These are phyloP conservation scores for Suhomyces bokatorum DNA, from an alignment of 1,139 yeast genomes.

Conservation along the genomic window DNA sequence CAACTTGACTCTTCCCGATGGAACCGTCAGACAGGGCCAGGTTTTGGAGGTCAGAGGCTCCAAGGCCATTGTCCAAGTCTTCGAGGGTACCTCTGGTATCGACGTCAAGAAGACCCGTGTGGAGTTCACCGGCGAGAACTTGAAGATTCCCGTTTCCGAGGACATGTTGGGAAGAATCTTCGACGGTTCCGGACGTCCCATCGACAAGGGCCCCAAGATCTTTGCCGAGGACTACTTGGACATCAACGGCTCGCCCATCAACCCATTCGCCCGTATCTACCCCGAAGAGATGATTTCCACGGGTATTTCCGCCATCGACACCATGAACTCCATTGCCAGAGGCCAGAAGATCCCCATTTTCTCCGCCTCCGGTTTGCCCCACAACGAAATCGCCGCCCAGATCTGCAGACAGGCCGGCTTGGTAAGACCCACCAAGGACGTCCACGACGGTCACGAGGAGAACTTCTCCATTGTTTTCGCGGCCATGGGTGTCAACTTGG, in stretches of 20 bases:
- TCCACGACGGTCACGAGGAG: slow-evolving; percentile 99
- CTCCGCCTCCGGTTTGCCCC: slow-evolving; percentile 99
- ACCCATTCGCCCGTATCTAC: slow-evolving; percentile 96
- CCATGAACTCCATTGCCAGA: slow-evolving; percentile 99
- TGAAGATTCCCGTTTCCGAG: slow-evolving; percentile 93
- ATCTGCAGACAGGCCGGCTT: slow-evolving; percentile 99
- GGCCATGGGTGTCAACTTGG: slow-evolving; percentile 95
- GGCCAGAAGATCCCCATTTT: slow-evolving; percentile 99
- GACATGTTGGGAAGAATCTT: slow-evolving; percentile 97
- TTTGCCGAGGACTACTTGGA: slow-evolving; percentile 98
- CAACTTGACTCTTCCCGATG: slow-evolving; percentile 93
- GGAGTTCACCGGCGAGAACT: slow-evolving; percentile 92
- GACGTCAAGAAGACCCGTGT: slow-evolving; percentile 97
- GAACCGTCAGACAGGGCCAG: slow-evolving; percentile 92
- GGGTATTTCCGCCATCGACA: slow-evolving; percentile 97
- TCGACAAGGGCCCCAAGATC: slow-evolving; percentile 96
- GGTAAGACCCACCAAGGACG: slow-evolving; percentile 98
- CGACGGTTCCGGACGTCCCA: slow-evolving; percentile 98
- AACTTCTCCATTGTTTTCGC: slow-evolving; percentile 98
- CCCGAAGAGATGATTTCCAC: slow-evolving; percentile 99
- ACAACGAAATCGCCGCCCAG: slow-evolving; percentile 99
- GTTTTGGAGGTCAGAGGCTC: slow-evolving; percentile 96
- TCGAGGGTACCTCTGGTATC: slow-evolving; percentile 96
- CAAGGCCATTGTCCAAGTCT: slow-evolving; percentile 97
- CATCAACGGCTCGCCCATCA: slow-evolving; percentile 97